Evolutionary conservation across 1,284 basidiomycete genomes (phyloP).

Genomic region (Tylopilus microsporus): DNA sequence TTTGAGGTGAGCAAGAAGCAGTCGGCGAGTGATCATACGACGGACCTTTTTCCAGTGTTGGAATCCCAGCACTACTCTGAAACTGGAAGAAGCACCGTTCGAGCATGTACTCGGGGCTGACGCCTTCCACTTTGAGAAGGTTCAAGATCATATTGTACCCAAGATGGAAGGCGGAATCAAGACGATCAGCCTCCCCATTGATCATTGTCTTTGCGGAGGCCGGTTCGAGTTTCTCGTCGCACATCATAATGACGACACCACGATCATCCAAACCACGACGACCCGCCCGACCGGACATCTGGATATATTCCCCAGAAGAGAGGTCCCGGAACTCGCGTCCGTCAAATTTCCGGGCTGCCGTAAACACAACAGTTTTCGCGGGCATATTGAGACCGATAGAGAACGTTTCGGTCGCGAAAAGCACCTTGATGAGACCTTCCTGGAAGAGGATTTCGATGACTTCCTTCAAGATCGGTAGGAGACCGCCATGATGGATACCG

Average conservation of each 20-base stretch:
- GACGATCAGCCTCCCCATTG: conserved; percentile 94
- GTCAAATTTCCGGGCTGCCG: conserved; percentile 92
- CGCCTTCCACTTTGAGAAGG: conserved; percentile 96
- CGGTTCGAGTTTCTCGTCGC: conserved; percentile 96
- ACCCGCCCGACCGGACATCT: conserved; percentile 98
- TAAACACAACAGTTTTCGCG: conserved; percentile 99
- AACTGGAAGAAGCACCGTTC: conserved; percentile 98
- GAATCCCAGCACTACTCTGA: conserved; percentile 89
- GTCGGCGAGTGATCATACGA: conserved; percentile 3
- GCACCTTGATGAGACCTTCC: conserved; percentile 97
- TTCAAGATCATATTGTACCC: conserved; percentile 99
- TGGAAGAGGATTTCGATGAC: conserved; percentile 99
- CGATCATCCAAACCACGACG: conserved; percentile 95
- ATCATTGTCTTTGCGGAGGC: conserved; percentile 93
- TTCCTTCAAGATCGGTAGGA: conserved; percentile 96
- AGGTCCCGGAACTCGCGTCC: conserved; percentile 92
- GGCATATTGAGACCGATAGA: conserved; percentile 99
- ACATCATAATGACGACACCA: conserved; percentile 99
- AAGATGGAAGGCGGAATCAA: conserved; percentile 98
- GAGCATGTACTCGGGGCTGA: conserved; percentile 98
- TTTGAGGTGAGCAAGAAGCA: conserved; percentile 5
- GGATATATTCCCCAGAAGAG: conserved; percentile 90
- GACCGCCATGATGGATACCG: conserved; percentile 97
- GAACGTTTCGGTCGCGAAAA: conserved; percentile 99
- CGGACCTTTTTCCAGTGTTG: conserved; percentile 80